Evolutionary conservation across 2,329 filamentous ascomycete genomes (phyloP), one percentile per base, ranked within the genome.

Genomic region (Stachybotrys echinatus): DNA sequence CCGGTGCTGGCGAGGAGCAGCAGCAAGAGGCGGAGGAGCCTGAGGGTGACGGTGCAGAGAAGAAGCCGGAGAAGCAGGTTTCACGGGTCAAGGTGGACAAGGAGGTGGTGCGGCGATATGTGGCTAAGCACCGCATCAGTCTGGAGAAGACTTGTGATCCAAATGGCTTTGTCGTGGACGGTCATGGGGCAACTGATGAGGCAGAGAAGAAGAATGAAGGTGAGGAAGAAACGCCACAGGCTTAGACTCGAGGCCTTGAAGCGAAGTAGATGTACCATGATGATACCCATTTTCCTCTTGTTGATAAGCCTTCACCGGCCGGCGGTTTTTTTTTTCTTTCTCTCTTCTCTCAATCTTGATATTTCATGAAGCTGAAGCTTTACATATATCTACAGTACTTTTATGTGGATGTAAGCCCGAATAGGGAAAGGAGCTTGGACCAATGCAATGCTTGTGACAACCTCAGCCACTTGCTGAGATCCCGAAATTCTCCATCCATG

Each of bases 121-220:
- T 86, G 12, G 73, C 76, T 45, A 71, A 68, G 50, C 78, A 90
- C 59, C 71, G 73, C 42, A 80, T 92, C 50, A 77, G 76, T 47
- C 63, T 92, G 47, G 77, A 81, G 48, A 79, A 77, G 59, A 77
- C 84, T 1, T 88, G 94, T 48, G 85, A 89, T 65, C 79, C 85
- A 5, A 78, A 84, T 1, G 90, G 88, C 1, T 96, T 96, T 57
- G 68, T 86, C 6, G 81, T 34, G 27, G 27, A 34, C 10, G 14
- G 27, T 8, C 27, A 8, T 34, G 5, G 10, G 27, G 27, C 52
- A 12, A 61, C 56, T 6, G 66, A 67, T 14, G 68, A 65, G 12
- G 71, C 72, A 4, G 55, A 55, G 1, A 59, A 56, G 17, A 54
- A 61, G 17, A 55, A 58, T 4, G 53, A 52, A 17, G 55, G 27